Percentiles rank a stretch among this genome's conserved stretches.
Evolutionary conservation across 1,139 yeast genomes (phyloP).

Genomic region (Debaryomycetaceae sp.): DNA sequence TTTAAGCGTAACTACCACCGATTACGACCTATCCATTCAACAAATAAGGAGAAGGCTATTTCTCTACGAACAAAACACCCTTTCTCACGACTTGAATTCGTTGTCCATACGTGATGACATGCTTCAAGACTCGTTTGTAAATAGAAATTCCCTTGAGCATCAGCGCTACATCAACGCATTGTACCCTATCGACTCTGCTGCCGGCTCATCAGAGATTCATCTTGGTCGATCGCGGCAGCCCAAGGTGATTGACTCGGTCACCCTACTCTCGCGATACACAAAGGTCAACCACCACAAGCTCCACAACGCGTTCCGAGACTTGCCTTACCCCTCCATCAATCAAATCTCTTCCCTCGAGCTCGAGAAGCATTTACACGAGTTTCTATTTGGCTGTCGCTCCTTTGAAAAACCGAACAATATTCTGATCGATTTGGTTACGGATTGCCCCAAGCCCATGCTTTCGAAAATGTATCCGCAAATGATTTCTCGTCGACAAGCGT

Average conservation of each 20-base stretch:
- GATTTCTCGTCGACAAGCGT: constrained; percentile 10
- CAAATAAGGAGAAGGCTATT: background rate
- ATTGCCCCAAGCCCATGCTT: constrained; percentile 2
- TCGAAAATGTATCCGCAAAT: constrained; percentile 8
- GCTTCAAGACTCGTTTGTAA: background rate
- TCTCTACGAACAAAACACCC: background rate
- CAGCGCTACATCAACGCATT: background rate
- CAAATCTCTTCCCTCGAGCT: constrained; percentile 24
- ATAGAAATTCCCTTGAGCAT: background rate
- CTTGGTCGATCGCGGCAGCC: background rate
- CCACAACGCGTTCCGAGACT: constrained; percentile 18
- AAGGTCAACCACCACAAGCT: constrained; percentile 16
- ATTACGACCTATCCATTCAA: background rate
- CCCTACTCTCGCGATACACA: constrained; percentile 7
- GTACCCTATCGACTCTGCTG: background rate
- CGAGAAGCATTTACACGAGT: constrained; percentile 22
- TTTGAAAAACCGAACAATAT: constrained; percentile 14
- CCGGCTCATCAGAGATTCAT: no score
- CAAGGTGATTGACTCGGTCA: constrained; percentile 4
- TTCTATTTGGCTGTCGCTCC: constrained; percentile 12
- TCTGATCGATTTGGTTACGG: constrained; percentile 5
- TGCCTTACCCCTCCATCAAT: constrained; percentile 26
- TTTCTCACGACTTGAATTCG: background rate
- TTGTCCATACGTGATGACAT: background rate
- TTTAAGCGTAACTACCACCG: background rate